phyloP scores from a whole-genome alignment of 345 rosid species.

The Sonneratia alba region DNA sequence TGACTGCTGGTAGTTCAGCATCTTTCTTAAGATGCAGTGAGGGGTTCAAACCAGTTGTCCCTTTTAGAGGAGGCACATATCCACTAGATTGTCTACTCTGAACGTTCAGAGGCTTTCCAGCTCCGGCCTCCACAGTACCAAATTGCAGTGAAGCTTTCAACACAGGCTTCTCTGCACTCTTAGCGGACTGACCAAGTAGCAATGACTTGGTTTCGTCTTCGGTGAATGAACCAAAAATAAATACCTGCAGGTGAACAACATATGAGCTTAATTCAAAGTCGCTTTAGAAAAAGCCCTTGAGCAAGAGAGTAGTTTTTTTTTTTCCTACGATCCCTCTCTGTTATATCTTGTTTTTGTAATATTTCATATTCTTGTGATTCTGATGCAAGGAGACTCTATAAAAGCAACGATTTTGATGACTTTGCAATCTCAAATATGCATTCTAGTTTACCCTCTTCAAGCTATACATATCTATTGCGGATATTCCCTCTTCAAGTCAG shows the following conservation, averaged over 20 bases:
- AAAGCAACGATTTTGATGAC: not conserved
- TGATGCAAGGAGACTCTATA: not conserved
- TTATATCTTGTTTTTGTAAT: no score
- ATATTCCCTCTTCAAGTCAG: not conserved
- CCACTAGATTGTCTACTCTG: constrained; percentile 23
- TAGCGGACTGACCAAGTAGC: constrained; percentile 33
- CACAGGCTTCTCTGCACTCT: constrained; percentile 29
- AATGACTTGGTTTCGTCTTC: constrained; percentile 73
- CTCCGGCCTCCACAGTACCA: constrained; percentile 38
- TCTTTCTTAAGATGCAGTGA: constrained; percentile 21
- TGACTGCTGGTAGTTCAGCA: constrained; percentile 12
- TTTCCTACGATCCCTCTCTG: no score
- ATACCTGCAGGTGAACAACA: constrained; percentile 24
- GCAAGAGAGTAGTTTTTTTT: not conserved
- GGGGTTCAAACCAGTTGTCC: constrained; percentile 26
- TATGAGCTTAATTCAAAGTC: not conserved
- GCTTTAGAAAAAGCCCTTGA: not conserved
- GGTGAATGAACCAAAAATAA: constrained; percentile 83
- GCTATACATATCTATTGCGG: not conserved
- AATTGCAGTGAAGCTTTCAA: constrained; percentile 34
- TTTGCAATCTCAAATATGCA: not conserved
- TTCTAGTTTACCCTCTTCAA: not conserved
- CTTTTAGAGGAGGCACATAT: constrained; percentile 21
- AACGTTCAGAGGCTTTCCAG: constrained; percentile 30
- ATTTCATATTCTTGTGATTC: not conserved